Conservation (phyloP, 2,329 filamentous ascomycete species). For the Cytospora mali region DNA sequence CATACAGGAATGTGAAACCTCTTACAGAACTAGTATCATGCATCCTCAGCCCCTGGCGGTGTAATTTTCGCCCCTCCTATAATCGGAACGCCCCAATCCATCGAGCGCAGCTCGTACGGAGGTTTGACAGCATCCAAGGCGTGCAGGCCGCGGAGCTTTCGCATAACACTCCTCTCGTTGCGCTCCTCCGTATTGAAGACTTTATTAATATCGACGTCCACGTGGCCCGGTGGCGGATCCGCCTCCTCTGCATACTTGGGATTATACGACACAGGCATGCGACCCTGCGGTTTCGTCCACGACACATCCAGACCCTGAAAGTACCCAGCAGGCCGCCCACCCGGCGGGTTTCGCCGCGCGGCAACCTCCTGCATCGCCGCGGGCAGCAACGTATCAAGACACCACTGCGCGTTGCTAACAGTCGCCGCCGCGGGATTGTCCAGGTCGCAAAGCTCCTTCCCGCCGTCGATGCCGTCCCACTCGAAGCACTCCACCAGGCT, state of each 20-base stretch:
- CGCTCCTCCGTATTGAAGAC: neutral
- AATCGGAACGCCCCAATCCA: neutral
- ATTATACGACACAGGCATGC: slow-evolving; percentile 3
- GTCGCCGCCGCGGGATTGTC: neutral
- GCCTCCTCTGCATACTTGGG: neutral
- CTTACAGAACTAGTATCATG: too few species aligned
- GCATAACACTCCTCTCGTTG: neutral
- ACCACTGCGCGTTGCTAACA: neutral
- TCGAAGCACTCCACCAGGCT: slow-evolving; percentile 2
- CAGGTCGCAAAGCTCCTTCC: neutral
- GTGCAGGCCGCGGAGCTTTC: neutral
- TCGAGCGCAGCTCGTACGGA: neutral
- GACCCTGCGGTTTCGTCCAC: slow-evolving; percentile 1
- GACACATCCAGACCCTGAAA: slow-evolving; percentile 11
- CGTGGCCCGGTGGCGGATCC: neutral
- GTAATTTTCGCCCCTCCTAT: neutral
- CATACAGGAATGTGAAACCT: too few species aligned
- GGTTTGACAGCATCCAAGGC: slow-evolving; percentile 9
- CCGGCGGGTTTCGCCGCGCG: neutral
- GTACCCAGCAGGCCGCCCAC: neutral
- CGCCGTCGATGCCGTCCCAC: neutral
- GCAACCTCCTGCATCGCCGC: neutral
- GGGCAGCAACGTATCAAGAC: slow-evolving; percentile 3
- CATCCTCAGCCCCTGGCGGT: neutral
- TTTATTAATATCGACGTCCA: neutral